phyloP scores from a whole-genome alignment of 176 grass and related monocot genomes.

The Carex kokanica region DNA sequence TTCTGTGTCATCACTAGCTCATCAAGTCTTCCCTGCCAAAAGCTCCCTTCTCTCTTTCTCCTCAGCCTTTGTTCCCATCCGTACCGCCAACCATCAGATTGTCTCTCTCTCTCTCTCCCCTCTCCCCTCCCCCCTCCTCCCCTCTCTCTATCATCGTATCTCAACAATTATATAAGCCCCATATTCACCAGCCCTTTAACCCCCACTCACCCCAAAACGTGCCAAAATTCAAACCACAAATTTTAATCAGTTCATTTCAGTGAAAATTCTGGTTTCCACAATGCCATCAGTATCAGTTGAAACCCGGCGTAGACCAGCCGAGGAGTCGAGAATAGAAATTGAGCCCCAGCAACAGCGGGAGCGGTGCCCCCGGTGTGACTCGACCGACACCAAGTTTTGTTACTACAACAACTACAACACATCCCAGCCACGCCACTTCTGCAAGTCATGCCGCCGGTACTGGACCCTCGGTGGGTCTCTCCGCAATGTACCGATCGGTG shows the following conservation, averaged over 20 bases:
- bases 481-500: conserved; percentile 91
- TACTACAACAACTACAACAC: conserved; percentile 99
- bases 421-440: conserved; percentile 94
- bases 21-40: conserved; percentile 21
- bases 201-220: conserved; percentile 3
- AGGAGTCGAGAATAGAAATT: not conserved
- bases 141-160: not conserved
- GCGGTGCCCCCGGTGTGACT: conserved; percentile 90
- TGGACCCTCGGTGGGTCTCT: conserved; percentile 95
- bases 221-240: not conserved
- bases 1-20: conserved; percentile 19
- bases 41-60: conserved; percentile 11
- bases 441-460: conserved; percentile 92
- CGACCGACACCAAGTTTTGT: conserved; percentile 95
- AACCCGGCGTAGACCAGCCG: not conserved
- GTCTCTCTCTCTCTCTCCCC: not conserved
- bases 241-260: not conserved
- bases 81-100: conserved; percentile 21
- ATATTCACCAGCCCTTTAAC: conserved; percentile 1
- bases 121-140: too few relatives aligned
- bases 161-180: conserved; percentile 23
- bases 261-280: not conserved
- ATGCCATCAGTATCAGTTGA: conserved; percentile 29
- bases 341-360: conserved; percentile 31
- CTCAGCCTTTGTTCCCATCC: conserved; percentile 31